Evolutionary conservation across 2,329 filamentous ascomycete species (phyloP), one percentile per base, ranked within the genome.

Genomic region (Apiospora hydei): DNA sequence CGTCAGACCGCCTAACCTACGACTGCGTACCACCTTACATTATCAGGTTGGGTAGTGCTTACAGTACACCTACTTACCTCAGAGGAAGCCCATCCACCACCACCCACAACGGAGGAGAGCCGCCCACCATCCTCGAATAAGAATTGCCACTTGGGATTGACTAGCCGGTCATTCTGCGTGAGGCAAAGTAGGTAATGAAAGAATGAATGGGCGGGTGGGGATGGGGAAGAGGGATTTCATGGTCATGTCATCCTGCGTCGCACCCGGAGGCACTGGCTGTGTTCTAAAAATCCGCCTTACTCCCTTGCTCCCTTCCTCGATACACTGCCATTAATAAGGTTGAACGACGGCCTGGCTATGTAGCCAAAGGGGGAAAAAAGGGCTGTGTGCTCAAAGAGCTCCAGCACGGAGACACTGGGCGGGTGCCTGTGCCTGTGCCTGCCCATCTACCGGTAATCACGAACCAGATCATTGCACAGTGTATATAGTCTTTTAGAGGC

Each of bases 261-360:
- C 57, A 38, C 30, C 57, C 26, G 57, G 26, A 38, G 18, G 57
- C 30, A 64, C 21, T 64, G 57, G 57, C 34, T 24, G 57, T 64
- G 57, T 41, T 41, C 57, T 64, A 41, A 64, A 64, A 64, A 4
- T 24, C 57, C 34, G 57, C 34, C 57, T 64, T 64, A 64, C 34
- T 21, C 16, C 53, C 57, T 64, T 64, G 41, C 34, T 21, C 16
- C 53, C 30, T 64, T 41, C 5, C 34, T 64, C 34, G 34, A 61
- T 61, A 61, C 53, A 61, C 53, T 61, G 53, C 53, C 53, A 61
- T 61, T 61, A 38, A 43, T 43, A 43, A 61, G 30, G 18, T 61
- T 38, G 53, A 38, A 51, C n/a, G n/a, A 51, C 57, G 57, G 57
- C 57, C 57, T 64, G 18, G 10, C 18, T 64, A 38, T 18, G 7